These are phyloP conservation scores for Apiospora koreana DNA, from an alignment of 2,329 filamentous ascomycete genomes.

Conservation along the genomic window DNA sequence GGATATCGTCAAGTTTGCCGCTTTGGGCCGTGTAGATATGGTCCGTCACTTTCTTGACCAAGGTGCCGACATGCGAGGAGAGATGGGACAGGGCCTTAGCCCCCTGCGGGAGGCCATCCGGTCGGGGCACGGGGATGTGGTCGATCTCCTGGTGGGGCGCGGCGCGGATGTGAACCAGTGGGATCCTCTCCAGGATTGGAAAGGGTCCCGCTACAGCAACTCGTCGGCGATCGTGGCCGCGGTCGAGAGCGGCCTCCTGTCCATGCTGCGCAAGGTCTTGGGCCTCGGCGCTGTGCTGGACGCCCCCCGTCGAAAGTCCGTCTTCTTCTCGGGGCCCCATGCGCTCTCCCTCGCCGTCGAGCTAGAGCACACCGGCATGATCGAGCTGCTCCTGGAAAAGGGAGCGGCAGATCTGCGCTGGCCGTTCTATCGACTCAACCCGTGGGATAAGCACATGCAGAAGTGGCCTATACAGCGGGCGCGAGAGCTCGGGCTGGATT, in stretches of 20 bases:
- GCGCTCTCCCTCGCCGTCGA: not conserved
- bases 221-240: not conserved
- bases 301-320: too few species aligned
- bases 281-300: not conserved
- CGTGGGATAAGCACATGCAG: not conserved
- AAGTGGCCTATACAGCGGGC: not conserved
- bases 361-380: not conserved
- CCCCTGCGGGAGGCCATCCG: not conserved
- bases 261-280: not conserved
- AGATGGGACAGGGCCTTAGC: not conserved
- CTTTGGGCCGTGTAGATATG: not conserved
- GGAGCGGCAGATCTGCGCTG: not conserved
- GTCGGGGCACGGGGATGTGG: not conserved
- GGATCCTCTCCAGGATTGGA: not conserved
- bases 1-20: not conserved
- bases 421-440: not conserved
- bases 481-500: not conserved
- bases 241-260: not conserved
- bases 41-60: not conserved
- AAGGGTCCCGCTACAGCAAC: not conserved
- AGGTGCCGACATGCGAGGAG: not conserved
- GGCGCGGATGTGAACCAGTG: not conserved
- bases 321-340: conserved; percentile 24
- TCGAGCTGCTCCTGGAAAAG: not conserved
- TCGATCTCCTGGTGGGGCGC: not conserved